Evolutionary conservation across 106 monocot genomes (phyloP).

Genomic region (Xerophyta viscosa): DNA sequence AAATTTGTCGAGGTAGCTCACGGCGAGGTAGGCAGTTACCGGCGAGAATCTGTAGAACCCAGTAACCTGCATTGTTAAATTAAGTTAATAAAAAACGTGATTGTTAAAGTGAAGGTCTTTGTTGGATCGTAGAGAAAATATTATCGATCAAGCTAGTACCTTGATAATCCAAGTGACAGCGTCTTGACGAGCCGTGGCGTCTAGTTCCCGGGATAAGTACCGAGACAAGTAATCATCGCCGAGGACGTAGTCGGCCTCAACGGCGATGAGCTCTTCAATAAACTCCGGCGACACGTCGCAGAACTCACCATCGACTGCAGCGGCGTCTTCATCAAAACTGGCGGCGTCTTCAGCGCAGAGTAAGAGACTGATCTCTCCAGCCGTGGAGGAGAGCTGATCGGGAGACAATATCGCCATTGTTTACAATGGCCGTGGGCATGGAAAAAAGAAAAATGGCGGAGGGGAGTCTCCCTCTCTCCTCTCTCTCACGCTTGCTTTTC

Average conservation of each 20-base stretch:
- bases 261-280: conserved; percentile 22
- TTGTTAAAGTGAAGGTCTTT: too few relatives aligned
- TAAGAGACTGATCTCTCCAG: not conserved
- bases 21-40: conserved; percentile 49
- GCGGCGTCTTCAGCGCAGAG: conserved; percentile 14
- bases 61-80: conserved; percentile 24
- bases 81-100: not conserved
- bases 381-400: not conserved
- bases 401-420: not conserved
- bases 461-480: too few relatives aligned
- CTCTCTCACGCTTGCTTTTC: too few relatives aligned
- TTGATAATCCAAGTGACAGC: conserved; percentile 74
- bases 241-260: conserved; percentile 33
- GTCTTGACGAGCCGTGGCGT: conserved; percentile 43
- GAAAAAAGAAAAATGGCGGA: too few relatives aligned
- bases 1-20: conserved; percentile 82
- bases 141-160: conserved; percentile 18
- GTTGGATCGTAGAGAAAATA: too few relatives aligned
- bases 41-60: conserved; percentile 49
- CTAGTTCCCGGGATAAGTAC: conserved; percentile 17
- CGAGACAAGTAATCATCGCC: conserved; percentile 29
- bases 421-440: too few relatives aligned
- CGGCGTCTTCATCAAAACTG: conserved; percentile 4
- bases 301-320: not conserved
- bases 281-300: not conserved